Conservation (phyloP, 305 asterid genomes). For the Solanum chacoense region DNA sequence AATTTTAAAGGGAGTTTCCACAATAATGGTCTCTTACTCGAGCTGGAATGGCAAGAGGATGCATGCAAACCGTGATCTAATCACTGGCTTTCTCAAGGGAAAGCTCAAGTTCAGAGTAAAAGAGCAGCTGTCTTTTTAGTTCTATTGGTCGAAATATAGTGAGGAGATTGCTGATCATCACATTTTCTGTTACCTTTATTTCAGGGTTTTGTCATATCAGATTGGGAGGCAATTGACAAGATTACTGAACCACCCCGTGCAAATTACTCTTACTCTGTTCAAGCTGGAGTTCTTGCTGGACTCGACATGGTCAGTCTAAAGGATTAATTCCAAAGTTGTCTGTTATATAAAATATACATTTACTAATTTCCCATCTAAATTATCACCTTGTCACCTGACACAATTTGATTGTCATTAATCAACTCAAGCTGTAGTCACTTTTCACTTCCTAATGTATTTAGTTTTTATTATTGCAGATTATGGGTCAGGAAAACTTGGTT, state of each 20-base stretch:
- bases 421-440: not conserved
- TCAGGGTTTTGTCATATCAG: slow-evolving; percentile 30
- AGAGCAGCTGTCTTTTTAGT: not conserved
- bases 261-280: slow-evolving; percentile 20
- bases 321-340: not conserved
- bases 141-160: not conserved
- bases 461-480: slow-evolving; percentile 3
- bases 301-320: slow-evolving; percentile 22
- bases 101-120: slow-evolving; percentile 22
- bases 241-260: slow-evolving; percentile 20
- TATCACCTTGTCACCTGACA: not conserved
- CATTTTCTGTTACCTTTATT: not conserved
- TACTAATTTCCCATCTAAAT: not conserved
- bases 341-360: not conserved
- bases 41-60: slow-evolving; percentile 34
- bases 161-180: not conserved
- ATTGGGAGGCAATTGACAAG: slow-evolving; percentile 23
- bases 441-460: not conserved
- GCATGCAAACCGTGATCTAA: slow-evolving; percentile 25
- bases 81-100: slow-evolving; percentile 23
- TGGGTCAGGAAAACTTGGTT: slow-evolving; percentile 11
- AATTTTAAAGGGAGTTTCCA: slow-evolving; percentile 22
- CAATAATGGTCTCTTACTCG: slow-evolving; percentile 30
- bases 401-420: not conserved
- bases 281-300: slow-evolving; percentile 27